Conservation (phyloP, 352 stramenopile genomes). For the Poterioochromonas sp. region DNA sequence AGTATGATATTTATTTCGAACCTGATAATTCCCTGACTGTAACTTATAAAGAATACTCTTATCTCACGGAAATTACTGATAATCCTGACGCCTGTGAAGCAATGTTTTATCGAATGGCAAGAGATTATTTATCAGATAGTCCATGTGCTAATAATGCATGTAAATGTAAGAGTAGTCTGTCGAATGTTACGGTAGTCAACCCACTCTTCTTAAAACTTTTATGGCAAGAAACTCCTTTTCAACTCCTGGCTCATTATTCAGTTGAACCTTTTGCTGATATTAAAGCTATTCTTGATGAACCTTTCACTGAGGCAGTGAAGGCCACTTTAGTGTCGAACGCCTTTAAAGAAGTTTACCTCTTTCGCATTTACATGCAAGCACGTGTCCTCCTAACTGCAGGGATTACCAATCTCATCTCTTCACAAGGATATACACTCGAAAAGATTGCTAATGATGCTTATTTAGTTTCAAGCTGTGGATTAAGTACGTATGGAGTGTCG, state of each 20-base stretch:
- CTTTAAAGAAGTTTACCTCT: slow-evolving; percentile 15
- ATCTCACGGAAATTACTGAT: not conserved
- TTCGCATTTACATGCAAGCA: not conserved
- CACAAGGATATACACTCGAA: not conserved
- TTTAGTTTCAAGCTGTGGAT: not conserved
- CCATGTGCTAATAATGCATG: slow-evolving; percentile 6
- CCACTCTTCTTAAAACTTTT: not conserved
- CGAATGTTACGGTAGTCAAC: slow-evolving; percentile 8
- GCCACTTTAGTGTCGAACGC: slow-evolving; percentile 8
- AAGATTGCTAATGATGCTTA: not conserved
- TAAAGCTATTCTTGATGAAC: not conserved
- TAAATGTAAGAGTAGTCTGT: not conserved
- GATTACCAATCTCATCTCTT: not conserved
- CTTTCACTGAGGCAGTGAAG: slow-evolving; percentile 7
- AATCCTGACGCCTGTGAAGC: not conserved
- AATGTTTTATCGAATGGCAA: slow-evolving; percentile 26
- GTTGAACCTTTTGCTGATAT: not conserved
- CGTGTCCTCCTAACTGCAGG: not conserved
- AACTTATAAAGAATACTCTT: slow-evolving; percentile 22
- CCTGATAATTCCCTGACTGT: not conserved
- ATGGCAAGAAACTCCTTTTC: not conserved
- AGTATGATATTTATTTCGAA: slow-evolving; percentile 2
- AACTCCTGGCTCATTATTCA: slow-evolving; percentile 7
- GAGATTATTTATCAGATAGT: not conserved
- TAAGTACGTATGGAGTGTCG: not conserved